A percentile compares a stretch with the other conserved stretches of the same genome.
Conservation (phyloP, 257 asterid genomes). For the Misopates orontium region DNA sequence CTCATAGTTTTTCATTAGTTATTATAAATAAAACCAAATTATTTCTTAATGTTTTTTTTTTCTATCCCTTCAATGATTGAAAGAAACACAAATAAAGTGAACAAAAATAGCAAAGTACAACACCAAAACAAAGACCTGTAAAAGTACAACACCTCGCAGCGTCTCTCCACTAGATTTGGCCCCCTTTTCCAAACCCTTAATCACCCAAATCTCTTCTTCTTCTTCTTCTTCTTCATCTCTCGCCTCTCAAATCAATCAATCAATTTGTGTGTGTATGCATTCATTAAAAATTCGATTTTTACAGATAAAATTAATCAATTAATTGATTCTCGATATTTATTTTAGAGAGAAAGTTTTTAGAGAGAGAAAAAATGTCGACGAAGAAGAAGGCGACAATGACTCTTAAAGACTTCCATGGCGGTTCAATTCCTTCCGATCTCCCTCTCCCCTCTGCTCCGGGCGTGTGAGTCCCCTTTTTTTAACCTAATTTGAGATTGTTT, state of each 20-base stretch:
- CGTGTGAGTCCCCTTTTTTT: constrained; percentile 53
- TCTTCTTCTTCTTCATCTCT: background rate
- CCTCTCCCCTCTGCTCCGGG: constrained; percentile 96
- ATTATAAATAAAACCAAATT: no score
- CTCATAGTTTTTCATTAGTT: no score
- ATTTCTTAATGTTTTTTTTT: background rate
- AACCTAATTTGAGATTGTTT: background rate
- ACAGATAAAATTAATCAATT: background rate
- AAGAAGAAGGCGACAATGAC: constrained; percentile 98
- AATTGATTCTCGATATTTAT: no score
- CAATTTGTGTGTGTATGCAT: background rate
- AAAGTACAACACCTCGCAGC: constrained; percentile 36
- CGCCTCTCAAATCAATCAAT: background rate
- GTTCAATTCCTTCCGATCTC: constrained; percentile 94
- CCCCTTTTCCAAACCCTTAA: constrained; percentile 34
- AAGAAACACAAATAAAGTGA: background rate
- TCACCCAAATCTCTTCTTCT: constrained; percentile 29
- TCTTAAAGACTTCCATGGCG: constrained; percentile 92
- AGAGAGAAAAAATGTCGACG: constrained; percentile 62
- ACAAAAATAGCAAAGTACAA: constrained; percentile 26
- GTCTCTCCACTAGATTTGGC: constrained; percentile 25
- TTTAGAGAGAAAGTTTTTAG: constrained; percentile 9
- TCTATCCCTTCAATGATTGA: background rate
- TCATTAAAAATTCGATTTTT: constrained; percentile 13
- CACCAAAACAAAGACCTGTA: constrained; percentile 8